Conservation (phyloP, 2,329 filamentous ascomycete genomes). For the Conoideocrella luteorostrata region DNA sequence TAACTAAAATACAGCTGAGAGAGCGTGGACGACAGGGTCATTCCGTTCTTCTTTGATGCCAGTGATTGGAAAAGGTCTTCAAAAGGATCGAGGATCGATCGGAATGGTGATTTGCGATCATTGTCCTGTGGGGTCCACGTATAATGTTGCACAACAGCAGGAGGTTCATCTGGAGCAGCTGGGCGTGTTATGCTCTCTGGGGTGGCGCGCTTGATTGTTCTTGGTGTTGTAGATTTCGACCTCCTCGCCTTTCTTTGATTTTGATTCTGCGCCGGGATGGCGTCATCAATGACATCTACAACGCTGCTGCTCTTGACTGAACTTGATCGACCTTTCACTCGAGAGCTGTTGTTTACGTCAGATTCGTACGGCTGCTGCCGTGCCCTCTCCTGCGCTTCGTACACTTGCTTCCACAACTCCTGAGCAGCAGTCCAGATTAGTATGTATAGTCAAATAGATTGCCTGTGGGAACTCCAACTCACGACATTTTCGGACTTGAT, state of each 20-base stretch:
- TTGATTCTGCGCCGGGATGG: background rate
- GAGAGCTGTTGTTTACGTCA: constrained; percentile 12
- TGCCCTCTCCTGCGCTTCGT: constrained; percentile 16
- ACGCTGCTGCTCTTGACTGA: constrained; percentile 11
- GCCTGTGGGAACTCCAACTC: constrained; percentile 14
- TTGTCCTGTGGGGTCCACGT: background rate
- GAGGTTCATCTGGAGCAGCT: background rate
- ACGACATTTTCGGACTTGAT: constrained; percentile 36
- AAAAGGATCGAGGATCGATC: constrained; percentile 20
- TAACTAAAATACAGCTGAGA: constrained; percentile 27
- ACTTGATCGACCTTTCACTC: constrained; percentile 8
- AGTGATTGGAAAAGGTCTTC: constrained; percentile 14
- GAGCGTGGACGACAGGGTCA: constrained; percentile 16
- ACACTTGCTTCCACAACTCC: constrained; percentile 19
- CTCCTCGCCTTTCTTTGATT: background rate
- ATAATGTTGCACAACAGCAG: constrained; percentile 3
- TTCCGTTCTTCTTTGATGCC: constrained; percentile 15
- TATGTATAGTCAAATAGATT: too few species aligned
- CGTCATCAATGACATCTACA: constrained; percentile 7
- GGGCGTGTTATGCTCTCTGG: background rate
- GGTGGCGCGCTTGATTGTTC: background rate
- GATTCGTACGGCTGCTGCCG: constrained; percentile 13
- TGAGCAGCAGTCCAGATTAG: constrained; percentile 12
- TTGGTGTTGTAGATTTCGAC: background rate
- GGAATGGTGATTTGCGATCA: constrained; percentile 16